phyloP scores from a whole-genome alignment of 2,329 filamentous ascomycete genomes.

The Paracoccidioides brasiliensis region DNA sequence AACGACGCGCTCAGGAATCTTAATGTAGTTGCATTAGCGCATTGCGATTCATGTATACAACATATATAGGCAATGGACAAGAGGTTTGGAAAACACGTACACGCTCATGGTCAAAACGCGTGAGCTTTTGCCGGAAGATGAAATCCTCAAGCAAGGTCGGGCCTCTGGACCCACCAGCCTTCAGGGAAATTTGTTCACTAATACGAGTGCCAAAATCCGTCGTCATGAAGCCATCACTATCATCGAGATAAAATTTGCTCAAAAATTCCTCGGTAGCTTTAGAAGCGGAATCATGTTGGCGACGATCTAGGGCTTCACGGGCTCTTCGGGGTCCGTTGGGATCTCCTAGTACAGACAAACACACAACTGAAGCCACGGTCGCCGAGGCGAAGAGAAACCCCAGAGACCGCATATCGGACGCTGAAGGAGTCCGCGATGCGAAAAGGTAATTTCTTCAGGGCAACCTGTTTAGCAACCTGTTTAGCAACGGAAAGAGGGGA shows the following conservation, averaged over 20 bases:
- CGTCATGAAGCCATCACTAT: conserved; percentile 45
- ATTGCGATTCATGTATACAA: not conserved
- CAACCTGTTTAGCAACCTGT: too few species aligned
- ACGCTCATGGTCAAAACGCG: conserved; percentile 57
- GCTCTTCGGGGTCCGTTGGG: conserved; percentile 9
- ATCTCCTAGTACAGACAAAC: conserved; percentile 30
- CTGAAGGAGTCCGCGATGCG: not conserved
- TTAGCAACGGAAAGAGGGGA: too few species aligned
- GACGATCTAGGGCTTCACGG: conserved; percentile 8
- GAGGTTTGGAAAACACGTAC: conserved; percentile 29
- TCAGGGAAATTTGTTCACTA: conserved; percentile 52
- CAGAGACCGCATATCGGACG: conserved; percentile 16
- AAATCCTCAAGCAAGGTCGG: conserved; percentile 60
- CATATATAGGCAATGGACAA: not conserved
- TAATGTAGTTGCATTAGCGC: conserved; percentile 5
- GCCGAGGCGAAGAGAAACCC: conserved; percentile 18
- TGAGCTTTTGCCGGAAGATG: conserved; percentile 59
- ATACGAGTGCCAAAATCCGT: conserved; percentile 57
- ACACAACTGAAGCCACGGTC: conserved; percentile 26
- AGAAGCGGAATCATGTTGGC: conserved; percentile 16
- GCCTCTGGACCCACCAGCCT: conserved; percentile 48
- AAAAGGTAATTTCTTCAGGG: too few species aligned
- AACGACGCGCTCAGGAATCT: conserved; percentile 52
- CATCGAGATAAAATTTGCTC: conserved; percentile 37
- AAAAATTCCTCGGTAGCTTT: conserved; percentile 28